Evolutionary conservation across 2,329 filamentous ascomycete species (phyloP), one percentile per base, ranked within the genome.

Genomic region (Pochonia chlamydosporia): DNA sequence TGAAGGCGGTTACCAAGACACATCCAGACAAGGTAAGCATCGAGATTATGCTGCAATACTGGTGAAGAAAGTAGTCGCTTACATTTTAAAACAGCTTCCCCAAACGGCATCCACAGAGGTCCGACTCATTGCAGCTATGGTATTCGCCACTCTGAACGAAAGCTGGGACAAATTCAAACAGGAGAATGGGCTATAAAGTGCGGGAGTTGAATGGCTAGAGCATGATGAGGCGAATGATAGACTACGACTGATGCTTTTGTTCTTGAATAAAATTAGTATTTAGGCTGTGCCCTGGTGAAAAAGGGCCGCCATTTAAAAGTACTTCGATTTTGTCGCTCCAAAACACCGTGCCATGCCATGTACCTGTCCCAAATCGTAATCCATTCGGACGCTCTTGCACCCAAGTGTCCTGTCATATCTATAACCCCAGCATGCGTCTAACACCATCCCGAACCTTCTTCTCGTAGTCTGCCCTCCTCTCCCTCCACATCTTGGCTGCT

Each of bases 1-100:
- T 99, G 93, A 96, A 96, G 79, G 93, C 92, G 5, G 97, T 99
- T 76, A 89, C 85, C 10, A 97, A 96, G 76, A 93, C 93, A 57
- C 93, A 99, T 76, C 93, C 93, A 51, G 93, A 99, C 67, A 99
- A 99, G 85, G 93, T 96, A 75, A 68, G 81, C 36, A 3, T 4
- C 3, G 11, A 16, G 6, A 13, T 5, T 25, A n/a, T 31, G 11
- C 35, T 9, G 26, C 3, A 7, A 8, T 28, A 8, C 5, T 10
- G 20, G 33, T 33, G 20, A 30, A 43, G 16, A 10, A 11, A 20
- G 1, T n/a, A n/a, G n/a, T n/a, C n/a, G n/a, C n/a, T n/a, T n/a
- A n/a, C n/a, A n/a, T n/a, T n/a, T n/a, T n/a, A n/a, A n/a, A 23
- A 35, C 56, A 85, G 82, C 71, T 87, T 51, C 72, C 82, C 3